Evolutionary conservation across 2,329 filamentous ascomycete species (phyloP), one percentile per base, ranked within the genome.

Genomic region (Phyllosticta paracitricarpa): DNA sequence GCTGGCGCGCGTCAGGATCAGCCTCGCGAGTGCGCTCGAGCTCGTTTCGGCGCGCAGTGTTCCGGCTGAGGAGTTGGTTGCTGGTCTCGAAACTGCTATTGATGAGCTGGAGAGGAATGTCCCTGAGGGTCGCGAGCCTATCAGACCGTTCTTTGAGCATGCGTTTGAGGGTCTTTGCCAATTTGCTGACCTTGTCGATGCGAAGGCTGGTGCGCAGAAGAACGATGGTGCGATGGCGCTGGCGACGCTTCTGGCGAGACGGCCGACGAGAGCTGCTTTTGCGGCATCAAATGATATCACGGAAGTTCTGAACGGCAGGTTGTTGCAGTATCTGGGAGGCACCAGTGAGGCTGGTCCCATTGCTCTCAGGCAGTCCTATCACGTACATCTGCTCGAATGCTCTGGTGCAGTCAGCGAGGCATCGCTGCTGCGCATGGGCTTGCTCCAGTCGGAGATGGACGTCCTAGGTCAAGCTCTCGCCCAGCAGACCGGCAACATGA

Each of bases 401-500:
- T 26, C 59, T 2, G 14, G 51, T 5, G 22, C 14, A 9, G 53
- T 70, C 1, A 67, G 73, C 53, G 69, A 75, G 56, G 75, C 78
- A 3, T 68, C 70, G 25, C 66, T 80, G 8, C 65, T 66, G 28
- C 70, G 74, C 61, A 67, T 80, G 25, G 70, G 73, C 54, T 70
- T 76, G 14, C 73, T 80, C 51, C 70, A 75, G 56, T 64, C 67
- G 1, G 78, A 80, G 63, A 63, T 75, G 12, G 66, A 72, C 4
- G 67, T 72, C 1, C 65, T 79, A 12, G 71, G 73, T 0, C 72
- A 73, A 53, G 66, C 73, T 4, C 35, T 77, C 1, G 67, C 71
- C 6, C 66, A 70, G 4, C 69, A 75, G 54, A 69, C 72, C 0
- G 65, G 70, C 28, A 65, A 66, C 5, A 66, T 79, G 22, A 71